phyloP scores from a whole-genome alignment of 768 basidiomycete genomes.

The Rhizopogon vinicolor region DNA sequence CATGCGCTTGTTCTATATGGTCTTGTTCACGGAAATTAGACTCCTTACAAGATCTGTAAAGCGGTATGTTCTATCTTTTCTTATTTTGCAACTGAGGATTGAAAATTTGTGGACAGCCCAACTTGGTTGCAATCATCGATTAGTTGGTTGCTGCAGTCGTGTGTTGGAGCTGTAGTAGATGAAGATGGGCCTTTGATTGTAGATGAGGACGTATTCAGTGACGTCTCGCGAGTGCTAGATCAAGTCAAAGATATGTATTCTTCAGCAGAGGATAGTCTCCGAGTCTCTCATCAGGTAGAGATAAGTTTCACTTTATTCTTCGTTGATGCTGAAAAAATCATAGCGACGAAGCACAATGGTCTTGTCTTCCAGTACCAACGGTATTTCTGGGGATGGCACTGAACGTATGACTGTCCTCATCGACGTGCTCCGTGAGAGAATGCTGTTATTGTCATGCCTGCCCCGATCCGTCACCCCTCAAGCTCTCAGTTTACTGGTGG shows the following conservation, averaged over 20 bases:
- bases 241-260: conserved; percentile 48
- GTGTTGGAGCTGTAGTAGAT: conserved; percentile 12
- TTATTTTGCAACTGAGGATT: not conserved
- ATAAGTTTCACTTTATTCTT: conserved; percentile 2
- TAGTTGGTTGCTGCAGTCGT: conserved; percentile 26
- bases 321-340: not conserved
- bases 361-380: conserved; percentile 24
- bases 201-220: conserved; percentile 37
- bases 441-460: conserved; percentile 38
- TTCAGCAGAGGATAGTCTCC: conserved; percentile 43
- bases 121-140: conserved; percentile 23
- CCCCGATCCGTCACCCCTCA: conserved; percentile 41
- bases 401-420: conserved; percentile 25
- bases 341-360: conserved; percentile 42
- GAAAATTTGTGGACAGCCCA: conserved; percentile 28
- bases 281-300: conserved; percentile 39
- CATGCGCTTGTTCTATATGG: conserved; percentile 54
- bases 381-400: conserved; percentile 1
- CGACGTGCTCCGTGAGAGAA: conserved; percentile 31
- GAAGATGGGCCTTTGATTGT: conserved; percentile 24
- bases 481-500: conserved; percentile 57
- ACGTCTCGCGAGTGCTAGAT: conserved; percentile 35
- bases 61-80: conserved; percentile 35
- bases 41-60: conserved; percentile 60
- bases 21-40: conserved; percentile 61